Evolutionary conservation across 257 asterid genomes (phyloP).

Genomic region (Penstemon barbatus): DNA sequence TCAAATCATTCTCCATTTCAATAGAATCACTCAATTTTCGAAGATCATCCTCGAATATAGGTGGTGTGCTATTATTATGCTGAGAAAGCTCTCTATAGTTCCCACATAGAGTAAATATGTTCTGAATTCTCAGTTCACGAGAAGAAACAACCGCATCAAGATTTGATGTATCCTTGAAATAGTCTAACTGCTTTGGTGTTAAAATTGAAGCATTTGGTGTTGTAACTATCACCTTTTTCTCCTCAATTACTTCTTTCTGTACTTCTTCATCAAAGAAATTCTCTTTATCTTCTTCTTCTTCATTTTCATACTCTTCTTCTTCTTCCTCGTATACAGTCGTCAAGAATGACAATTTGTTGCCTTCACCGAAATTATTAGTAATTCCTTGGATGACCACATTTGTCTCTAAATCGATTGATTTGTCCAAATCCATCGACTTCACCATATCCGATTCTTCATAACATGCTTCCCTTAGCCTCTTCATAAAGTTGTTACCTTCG

Average conservation of each 20-base stretch:
- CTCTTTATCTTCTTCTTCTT: conserved; percentile 52
- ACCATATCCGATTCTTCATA: conserved; percentile 81
- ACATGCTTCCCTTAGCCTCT: conserved; percentile 56
- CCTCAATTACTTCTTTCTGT: conserved; percentile 80
- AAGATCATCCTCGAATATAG: conserved; percentile 29
- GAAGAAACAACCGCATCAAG: conserved; percentile 14
- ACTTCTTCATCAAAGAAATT: conserved; percentile 59
- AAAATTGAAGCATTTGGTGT: conserved; percentile 33
- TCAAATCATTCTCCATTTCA: conserved; percentile 30
- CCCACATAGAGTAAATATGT: conserved; percentile 72
- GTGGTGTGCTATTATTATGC: conserved; percentile 23
- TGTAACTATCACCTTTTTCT: conserved; percentile 48
- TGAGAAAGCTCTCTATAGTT: conserved; percentile 53
- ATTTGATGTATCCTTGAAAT: conserved; percentile 29
- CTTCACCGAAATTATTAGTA: conserved; percentile 37
- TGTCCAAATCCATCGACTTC: conserved; percentile 89
- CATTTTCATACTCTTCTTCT: conserved; percentile 65
- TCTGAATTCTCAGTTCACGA: conserved; percentile 56
- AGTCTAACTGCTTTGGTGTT: not conserved
- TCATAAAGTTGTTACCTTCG: conserved; percentile 64
- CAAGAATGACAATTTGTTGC: conserved; percentile 43
- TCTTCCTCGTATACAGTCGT: conserved; percentile 87
- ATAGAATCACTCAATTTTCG: conserved; percentile 19
- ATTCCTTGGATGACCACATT: conserved; percentile 29
- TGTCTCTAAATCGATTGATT: conserved; percentile 66